These are phyloP conservation scores for Ceriops zippeliana DNA, from an alignment of 345 rosid species.

Conservation along the genomic window DNA sequence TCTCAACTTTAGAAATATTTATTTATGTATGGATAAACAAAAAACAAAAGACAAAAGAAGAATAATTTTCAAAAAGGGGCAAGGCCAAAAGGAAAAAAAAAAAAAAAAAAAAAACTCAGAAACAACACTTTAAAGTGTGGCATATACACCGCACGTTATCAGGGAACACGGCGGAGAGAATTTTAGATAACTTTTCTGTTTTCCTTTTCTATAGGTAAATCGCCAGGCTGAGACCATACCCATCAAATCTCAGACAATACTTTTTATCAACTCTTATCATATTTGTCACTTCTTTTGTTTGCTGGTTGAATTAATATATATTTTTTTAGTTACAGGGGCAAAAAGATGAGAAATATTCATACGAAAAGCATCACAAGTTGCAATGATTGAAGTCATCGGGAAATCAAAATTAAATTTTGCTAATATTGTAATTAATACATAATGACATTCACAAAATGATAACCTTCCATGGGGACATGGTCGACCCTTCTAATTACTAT, in stretches of 20 bases:
- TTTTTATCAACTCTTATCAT: constrained; percentile 15
- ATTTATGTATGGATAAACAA: no score
- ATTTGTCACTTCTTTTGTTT: neutral
- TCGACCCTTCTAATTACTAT: constrained; percentile 8
- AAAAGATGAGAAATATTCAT: neutral
- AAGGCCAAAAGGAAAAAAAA: no score
- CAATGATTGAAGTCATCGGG: constrained; percentile 11
- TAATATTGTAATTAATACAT: neutral
- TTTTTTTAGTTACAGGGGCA: neutral
- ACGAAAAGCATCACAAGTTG: constrained; percentile 6
- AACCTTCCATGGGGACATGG: constrained; percentile 17
- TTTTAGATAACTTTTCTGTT: neutral
- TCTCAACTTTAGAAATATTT: no score
- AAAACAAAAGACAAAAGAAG: no score
- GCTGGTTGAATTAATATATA: neutral
- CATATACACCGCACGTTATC: neutral
- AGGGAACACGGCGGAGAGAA: neutral
- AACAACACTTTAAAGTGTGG: no score
- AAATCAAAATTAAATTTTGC: neutral
- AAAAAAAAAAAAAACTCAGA: no score
- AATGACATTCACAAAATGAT: constrained; percentile 7
- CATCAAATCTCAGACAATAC: neutral
- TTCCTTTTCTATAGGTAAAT: neutral
- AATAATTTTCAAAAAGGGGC: no score
- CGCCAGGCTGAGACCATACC: constrained; percentile 20